Conservation (phyloP, 805 yeast genomes). For the Saccharomycopsis sp. region DNA sequence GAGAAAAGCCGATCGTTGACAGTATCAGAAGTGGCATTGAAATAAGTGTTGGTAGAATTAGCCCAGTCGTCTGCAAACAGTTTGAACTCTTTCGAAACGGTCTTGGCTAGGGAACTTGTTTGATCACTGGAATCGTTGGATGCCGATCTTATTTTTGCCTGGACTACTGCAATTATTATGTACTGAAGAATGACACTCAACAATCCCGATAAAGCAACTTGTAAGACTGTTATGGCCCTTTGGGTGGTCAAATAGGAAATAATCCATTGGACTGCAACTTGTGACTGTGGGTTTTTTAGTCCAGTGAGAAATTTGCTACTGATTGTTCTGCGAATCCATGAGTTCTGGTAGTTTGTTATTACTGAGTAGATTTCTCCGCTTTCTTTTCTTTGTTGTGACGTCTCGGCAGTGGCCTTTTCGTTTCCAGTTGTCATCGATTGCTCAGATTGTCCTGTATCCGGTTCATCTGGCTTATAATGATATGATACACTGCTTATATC, state of each 20-base stretch:
- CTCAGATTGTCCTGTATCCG: not conserved
- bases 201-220: slow-evolving; percentile 53
- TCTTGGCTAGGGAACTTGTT: slow-evolving; percentile 19
- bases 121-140: slow-evolving; percentile 18
- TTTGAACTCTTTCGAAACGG: slow-evolving; percentile 24
- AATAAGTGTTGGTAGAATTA: slow-evolving; percentile 45
- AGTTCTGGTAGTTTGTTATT: slow-evolving; percentile 12
- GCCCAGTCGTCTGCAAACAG: slow-evolving; percentile 43
- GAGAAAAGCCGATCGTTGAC: slow-evolving; percentile 65
- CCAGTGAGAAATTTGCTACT: not conserved
- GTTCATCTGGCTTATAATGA: not conserved
- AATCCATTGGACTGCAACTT: slow-evolving; percentile 31
- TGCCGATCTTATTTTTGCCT: slow-evolving; percentile 6
- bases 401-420: too few relatives aligned
- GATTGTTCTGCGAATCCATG: slow-evolving; percentile 17
- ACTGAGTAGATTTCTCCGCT: slow-evolving; percentile 15
- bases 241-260: slow-evolving; percentile 42
- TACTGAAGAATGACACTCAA: slow-evolving; percentile 48
- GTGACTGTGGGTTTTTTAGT: not conserved
- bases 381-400: not conserved
- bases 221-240: slow-evolving; percentile 42
- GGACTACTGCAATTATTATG: slow-evolving; percentile 27
- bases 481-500: slow-evolving; percentile 16
- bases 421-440: not conserved
- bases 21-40: slow-evolving; percentile 39